A percentile compares a stretch with the other conserved stretches of the same genome.
These are phyloP conservation scores for Ganoderma leucocontextum DNA, from an alignment of 1,284 basidiomycete genomes.

Conservation along the genomic window DNA sequence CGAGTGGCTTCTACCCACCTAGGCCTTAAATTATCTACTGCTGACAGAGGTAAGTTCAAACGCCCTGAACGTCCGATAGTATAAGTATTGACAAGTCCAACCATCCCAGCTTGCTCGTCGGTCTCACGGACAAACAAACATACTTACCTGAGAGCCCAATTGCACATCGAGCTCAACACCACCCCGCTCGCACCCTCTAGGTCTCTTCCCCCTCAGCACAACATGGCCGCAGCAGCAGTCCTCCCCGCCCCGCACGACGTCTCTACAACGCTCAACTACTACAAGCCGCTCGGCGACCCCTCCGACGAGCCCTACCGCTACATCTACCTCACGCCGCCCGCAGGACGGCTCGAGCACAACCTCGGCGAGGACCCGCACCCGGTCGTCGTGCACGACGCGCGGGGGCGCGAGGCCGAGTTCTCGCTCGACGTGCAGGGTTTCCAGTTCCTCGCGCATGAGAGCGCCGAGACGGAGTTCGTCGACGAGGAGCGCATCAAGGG, in stretches of 20 bases:
- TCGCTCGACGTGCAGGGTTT: conserved; percentile 51
- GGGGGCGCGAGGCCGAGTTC: conserved; percentile 39
- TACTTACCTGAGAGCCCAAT: not conserved
- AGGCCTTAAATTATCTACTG: not conserved
- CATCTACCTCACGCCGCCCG: conserved; percentile 35
- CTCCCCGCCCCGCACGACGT: conserved; percentile 35
- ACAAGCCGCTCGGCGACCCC: conserved; percentile 30
- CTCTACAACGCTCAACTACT: conserved; percentile 38
- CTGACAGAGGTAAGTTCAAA: not conserved
- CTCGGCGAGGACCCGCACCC: conserved; percentile 37
- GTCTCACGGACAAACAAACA: not conserved
- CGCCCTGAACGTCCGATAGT: not conserved
- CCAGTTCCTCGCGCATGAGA: conserved; percentile 43
- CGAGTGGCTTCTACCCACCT: not conserved
- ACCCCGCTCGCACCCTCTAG: not conserved
- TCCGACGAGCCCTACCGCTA: conserved; percentile 38
- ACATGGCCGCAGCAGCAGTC: conserved; percentile 13
- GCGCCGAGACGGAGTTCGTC: conserved; percentile 41
- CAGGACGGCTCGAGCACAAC: conserved; percentile 36
- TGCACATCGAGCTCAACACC: not conserved
- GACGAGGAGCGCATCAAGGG: conserved; percentile 48
- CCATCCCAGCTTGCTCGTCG: not conserved
- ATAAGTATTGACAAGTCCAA: conserved; percentile 7
- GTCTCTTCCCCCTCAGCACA: not conserved
- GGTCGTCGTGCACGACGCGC: conserved; percentile 39